Base-by-base conservation (phyloP, 495 filamentous ascomycete species). In the Astrothelium macrocarpum region DNA sequence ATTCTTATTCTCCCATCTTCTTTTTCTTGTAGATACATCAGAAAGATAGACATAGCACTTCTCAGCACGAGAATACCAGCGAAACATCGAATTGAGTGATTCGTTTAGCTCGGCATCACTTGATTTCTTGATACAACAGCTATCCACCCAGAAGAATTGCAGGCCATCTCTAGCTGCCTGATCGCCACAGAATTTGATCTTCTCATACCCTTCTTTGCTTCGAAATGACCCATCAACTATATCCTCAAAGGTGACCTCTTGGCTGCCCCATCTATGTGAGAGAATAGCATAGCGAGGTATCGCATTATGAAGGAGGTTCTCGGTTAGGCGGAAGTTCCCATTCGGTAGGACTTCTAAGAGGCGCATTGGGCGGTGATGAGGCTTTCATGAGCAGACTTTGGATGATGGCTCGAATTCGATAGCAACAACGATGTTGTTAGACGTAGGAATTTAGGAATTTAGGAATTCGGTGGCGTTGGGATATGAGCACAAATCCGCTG, bases 201-300 rank as follows among this genome's bases (percentile, higher is more conserved):
- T 67, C 28, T 42, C 58, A 36, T 59, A 67, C 36, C 63, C 66
- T 29, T 56, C 29, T 42, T 67, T 67, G 2, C n/a, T 25, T 53
- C 25, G 59, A 11, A 58, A 59, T 20, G 20, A 5, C 2, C 45
- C 59, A 34, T 43, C 29, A 7, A 42, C 18, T 1, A 62, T 46
- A 36, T 65, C 64, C 0, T 62, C 32, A 32, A 59, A 66, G 29
- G 9, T 62, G 59, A 68, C 59, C 32, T 66, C 66, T 18, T 62
- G 45, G n/a, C 59, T 53, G 10, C 64, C 66, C 66, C 63, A 68
- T 31, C 26, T 65, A 39, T 68, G 66, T 16, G 66, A 68, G 32
- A 68, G 59, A 32, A 68, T 65, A 25, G 63, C 61, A 59, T 59
- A 59, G 9, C 11, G 25, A 59, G 56, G 56, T 7, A 25, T 11